Evolutionary conservation across 1,139 yeast genomes (phyloP).

Genomic region (Scheffersomyces illinoinensis): DNA sequence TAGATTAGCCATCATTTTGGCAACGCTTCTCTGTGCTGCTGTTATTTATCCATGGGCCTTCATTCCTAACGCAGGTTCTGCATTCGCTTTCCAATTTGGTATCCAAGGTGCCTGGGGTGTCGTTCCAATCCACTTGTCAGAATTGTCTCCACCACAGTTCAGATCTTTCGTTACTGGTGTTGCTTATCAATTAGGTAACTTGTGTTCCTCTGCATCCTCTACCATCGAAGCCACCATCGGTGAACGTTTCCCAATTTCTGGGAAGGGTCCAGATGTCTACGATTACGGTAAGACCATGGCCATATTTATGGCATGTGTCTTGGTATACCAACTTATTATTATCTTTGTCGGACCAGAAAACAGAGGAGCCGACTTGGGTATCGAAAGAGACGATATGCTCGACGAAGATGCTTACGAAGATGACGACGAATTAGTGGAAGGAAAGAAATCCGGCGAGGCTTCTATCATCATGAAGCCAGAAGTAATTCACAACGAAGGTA

Average conservation of each 20-base stretch:
- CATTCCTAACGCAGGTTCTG: constrained; percentile 60
- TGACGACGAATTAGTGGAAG: constrained; percentile 5
- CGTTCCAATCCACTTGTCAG: constrained; percentile 74
- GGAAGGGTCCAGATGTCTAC: constrained; percentile 18
- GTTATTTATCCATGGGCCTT: constrained; percentile 77
- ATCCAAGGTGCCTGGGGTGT: constrained; percentile 93
- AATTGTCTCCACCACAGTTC: constrained; percentile 75
- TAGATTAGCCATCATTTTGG: constrained; percentile 48
- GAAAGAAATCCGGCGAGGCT: constrained; percentile 9
- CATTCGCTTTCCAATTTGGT: constrained; percentile 73
- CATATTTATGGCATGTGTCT: constrained; percentile 78
- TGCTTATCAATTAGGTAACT: constrained; percentile 81
- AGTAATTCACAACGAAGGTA: neutral
- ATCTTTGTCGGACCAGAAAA: constrained; percentile 76
- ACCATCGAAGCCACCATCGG: constrained; percentile 81
- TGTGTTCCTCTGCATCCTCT: constrained; percentile 80
- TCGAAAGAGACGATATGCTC: constrained; percentile 15
- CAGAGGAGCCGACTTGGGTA: constrained; percentile 35
- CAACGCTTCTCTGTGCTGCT: constrained; percentile 68
- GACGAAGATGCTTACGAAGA: constrained; percentile 9
- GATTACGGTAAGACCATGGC: constrained; percentile 65
- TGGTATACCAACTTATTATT: constrained; percentile 58
- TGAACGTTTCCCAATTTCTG: constrained; percentile 57
- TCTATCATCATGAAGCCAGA: constrained; percentile 3
- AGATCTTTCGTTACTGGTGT: constrained; percentile 74